These are phyloP conservation scores for Candida vaughaniae DNA, from an alignment of 805 yeast genomes.

Conservation along the genomic window DNA sequence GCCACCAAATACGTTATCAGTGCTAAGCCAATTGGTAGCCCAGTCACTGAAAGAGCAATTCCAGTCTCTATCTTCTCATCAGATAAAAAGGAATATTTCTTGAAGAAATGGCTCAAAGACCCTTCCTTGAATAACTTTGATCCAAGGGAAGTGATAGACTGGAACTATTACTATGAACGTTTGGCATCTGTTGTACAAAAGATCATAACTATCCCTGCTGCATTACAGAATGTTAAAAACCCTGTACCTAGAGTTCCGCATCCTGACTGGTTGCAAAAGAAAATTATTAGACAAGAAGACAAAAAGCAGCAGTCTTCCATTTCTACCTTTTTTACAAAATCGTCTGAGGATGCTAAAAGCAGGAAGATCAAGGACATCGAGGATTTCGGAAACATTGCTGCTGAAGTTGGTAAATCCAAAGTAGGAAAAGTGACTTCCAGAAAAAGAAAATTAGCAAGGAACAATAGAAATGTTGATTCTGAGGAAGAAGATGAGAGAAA, in stretches of 20 bases:
- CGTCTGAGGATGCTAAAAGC: constrained; percentile 34
- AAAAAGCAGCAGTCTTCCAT: constrained; percentile 70
- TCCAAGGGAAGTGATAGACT: constrained; percentile 85
- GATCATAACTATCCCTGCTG: constrained; percentile 96
- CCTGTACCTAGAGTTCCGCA: constrained; percentile 95
- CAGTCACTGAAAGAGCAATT: constrained; percentile 93
- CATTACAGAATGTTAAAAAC: constrained; percentile 78
- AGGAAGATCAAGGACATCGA: constrained; percentile 63
- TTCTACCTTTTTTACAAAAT: constrained; percentile 51
- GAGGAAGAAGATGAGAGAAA: constrained; percentile 49
- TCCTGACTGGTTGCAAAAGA: constrained; percentile 86
- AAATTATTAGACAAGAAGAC: constrained; percentile 60
- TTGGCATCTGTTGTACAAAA: constrained; percentile 91
- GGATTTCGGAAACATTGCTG: constrained; percentile 51
- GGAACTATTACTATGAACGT: constrained; percentile 90
- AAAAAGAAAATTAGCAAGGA: constrained; percentile 37
- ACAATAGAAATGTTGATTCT: constrained; percentile 17
- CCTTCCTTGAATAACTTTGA: constrained; percentile 76
- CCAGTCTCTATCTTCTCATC: constrained; percentile 96
- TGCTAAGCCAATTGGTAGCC: constrained; percentile 75
- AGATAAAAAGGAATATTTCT: constrained; percentile 72
- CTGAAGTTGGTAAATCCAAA: constrained; percentile 30
- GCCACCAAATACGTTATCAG: constrained; percentile 94
- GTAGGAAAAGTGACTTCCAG: constrained; percentile 47
- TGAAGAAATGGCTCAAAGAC: constrained; percentile 86